Percentiles rank a stretch among this genome's conserved stretches.
phyloP scores from a whole-genome alignment of 2,329 filamentous ascomycete species.

The Venturia aucupariae region DNA sequence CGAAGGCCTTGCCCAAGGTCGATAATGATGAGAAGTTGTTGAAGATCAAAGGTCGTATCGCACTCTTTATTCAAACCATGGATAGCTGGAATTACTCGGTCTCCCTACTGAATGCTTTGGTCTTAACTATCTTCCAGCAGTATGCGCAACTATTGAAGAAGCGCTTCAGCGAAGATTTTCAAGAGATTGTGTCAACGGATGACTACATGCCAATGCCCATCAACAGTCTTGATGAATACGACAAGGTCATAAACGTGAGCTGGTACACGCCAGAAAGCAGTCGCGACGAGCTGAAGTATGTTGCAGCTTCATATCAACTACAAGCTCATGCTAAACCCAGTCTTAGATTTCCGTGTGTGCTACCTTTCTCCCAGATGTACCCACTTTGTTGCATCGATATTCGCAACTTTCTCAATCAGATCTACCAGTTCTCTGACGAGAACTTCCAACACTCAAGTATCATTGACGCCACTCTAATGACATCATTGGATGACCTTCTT shows the following conservation, averaged over 20 bases:
- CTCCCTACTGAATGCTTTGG: conserved; percentile 67
- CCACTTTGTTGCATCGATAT: conserved; percentile 97
- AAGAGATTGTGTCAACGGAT: conserved; percentile 83
- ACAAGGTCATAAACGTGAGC: conserved; percentile 90
- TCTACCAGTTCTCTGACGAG: conserved; percentile 95
- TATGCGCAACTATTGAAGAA: conserved; percentile 87
- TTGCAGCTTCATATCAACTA: conserved; percentile 17
- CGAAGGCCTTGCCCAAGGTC: conserved; percentile 67
- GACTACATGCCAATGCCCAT: conserved; percentile 99
- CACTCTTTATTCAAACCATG: conserved; percentile 97
- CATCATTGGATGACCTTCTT: conserved; percentile 87
- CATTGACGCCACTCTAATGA: conserved; percentile 83
- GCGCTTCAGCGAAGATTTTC: conserved; percentile 90
- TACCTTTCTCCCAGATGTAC: conserved; percentile 99
- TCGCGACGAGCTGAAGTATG: conserved; percentile 63
- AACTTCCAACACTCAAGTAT: conserved; percentile 85
- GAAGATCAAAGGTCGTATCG: conserved; percentile 90
- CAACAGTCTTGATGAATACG: conserved; percentile 79
- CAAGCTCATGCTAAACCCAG: conserved; percentile 21
- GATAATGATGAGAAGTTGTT: conserved; percentile 80
- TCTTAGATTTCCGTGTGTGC: conserved; percentile 75
- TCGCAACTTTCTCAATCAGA: conserved; percentile 93
- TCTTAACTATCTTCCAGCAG: conserved; percentile 85
- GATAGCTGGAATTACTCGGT: conserved; percentile 91
- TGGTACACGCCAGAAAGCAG: conserved; percentile 87